phyloP scores from a whole-genome alignment of 108 stramenopile genomes.

The Fragilaria crotonensis region DNA sequence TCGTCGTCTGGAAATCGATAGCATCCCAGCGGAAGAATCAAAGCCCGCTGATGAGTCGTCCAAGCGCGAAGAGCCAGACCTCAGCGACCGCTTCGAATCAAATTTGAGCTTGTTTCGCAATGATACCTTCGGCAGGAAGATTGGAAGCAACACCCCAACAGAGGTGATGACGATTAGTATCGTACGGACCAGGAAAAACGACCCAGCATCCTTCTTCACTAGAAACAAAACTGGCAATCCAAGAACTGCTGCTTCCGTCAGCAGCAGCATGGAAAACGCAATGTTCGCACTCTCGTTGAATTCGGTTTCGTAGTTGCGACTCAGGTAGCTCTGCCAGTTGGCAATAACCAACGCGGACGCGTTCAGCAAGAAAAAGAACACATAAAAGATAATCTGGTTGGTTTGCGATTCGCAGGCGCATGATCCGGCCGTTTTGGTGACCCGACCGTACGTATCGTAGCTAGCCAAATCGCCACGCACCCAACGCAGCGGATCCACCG shows the following conservation, averaged over 20 bases:
- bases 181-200: slow-evolving; percentile 22
- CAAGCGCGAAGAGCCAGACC: too few relatives aligned
- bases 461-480: neutral
- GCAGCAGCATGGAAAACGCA: slow-evolving; percentile 5
- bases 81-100: too few relatives aligned
- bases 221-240: slow-evolving; percentile 32
- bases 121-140: neutral
- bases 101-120: too few relatives aligned
- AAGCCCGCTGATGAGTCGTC: too few relatives aligned
- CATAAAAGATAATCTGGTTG: neutral
- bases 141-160: neutral
- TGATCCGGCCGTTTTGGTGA: neutral
- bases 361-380: slow-evolving; percentile 8
- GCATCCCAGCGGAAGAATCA: too few relatives aligned
- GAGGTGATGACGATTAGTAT: neutral
- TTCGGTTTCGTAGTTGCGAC: slow-evolving; percentile 32
- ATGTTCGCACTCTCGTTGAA: slow-evolving; percentile 33
- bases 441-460: neutral
- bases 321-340: slow-evolving; percentile 32
- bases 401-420: neutral
- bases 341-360: slow-evolving; percentile 19
- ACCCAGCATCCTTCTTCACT: slow-evolving; percentile 18
- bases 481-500: slow-evolving; percentile 1
- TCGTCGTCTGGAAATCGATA: too few relatives aligned
- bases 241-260: slow-evolving; percentile 16